Base-by-base conservation (phyloP, 768 basidiomycete species). In the Cystobasidium ongulense region DNA sequence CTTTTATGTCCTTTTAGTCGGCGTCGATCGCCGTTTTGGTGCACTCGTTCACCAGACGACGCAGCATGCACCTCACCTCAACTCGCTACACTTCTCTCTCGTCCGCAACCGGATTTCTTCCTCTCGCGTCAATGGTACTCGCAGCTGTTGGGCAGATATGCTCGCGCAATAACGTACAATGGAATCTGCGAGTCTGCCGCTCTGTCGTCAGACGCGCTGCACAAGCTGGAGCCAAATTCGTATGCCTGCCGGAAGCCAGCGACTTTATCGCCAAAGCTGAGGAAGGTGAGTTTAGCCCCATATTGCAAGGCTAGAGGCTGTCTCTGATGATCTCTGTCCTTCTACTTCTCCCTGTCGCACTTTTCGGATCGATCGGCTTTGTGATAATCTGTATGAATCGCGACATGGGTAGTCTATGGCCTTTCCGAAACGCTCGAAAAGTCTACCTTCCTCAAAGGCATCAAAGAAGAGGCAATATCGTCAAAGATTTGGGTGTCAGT, bases 161-260 rank as follows among this genome's bases (percentile, higher is more conserved):
- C 77, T 79, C 78, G 41, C 73, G 61, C 54, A 52, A 46, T 59
- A 74, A 72, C 54, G 68, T 76, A 43, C 38, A 73, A 2, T 41
- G 29, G 33, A 79, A 79, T 64, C 25, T 73, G 15, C 23, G 8
- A 3, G 27, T 73, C 2, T 76, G 75, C 43, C n/a, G 39, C 1
- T 38, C 39, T 36, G 67, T 77, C 57, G 71, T 79, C 61, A 46
- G 43, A 11, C 29, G 74, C 1, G 77, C 78, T 2, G 75, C 73
- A 10, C 41, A 67, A 1, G 62, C 64, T 0, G 41, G 43, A 0
- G 74, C 75, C 0, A 1, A 35, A 5, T 25, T 78, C 35, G 54
- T 79, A n/a, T 72, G 52, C 59, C 75, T 79, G 10, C 68, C 79
- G 10, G 79, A 80, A 39, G 79, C 79, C 0, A 36, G 57, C 25